Percentiles rank a stretch among this genome's conserved stretches.
phyloP scores from a whole-genome alignment of 1,284 basidiomycete genomes.

The Xerocomus minutiporus region DNA sequence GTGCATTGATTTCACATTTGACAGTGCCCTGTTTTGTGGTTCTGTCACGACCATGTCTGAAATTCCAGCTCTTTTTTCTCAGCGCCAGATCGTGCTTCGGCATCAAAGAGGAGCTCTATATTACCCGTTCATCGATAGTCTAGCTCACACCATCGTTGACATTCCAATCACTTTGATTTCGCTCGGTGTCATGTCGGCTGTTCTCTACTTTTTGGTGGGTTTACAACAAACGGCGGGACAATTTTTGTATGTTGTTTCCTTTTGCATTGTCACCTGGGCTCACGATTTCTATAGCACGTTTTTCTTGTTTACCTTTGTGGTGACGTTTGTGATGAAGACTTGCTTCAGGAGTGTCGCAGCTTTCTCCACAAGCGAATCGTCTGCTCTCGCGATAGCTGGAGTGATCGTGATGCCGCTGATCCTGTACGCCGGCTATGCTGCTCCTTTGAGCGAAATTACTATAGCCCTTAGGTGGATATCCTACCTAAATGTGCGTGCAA shows the following conservation, averaged over 20 bases:
- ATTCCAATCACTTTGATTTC: constrained; percentile 50
- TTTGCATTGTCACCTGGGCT: constrained; percentile 2
- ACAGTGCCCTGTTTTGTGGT: constrained; percentile 24
- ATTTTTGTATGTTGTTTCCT: constrained; percentile 35
- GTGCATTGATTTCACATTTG: constrained; percentile 22
- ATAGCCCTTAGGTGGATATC: constrained; percentile 60
- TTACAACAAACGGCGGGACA: constrained; percentile 39
- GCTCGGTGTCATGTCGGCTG: constrained; percentile 40
- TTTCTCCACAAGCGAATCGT: constrained; percentile 43
- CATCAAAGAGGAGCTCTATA: constrained; percentile 49
- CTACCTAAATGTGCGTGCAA: constrained; percentile 51
- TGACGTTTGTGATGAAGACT: constrained; percentile 54
- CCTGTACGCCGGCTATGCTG: constrained; percentile 39
- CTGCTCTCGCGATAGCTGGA: constrained; percentile 56
- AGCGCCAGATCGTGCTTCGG: constrained; percentile 54
- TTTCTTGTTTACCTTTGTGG: constrained; percentile 44
- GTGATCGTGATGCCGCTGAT: constrained; percentile 41
- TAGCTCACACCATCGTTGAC: constrained; percentile 60
- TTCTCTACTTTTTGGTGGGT: constrained; percentile 53
- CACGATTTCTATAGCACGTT: constrained; percentile 38
- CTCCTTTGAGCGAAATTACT: constrained; percentile 33
- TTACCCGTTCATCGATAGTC: constrained; percentile 47
- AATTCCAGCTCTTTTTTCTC: constrained; percentile 44
- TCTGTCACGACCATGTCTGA: constrained; percentile 19
- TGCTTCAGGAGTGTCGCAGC: constrained; percentile 58